These are phyloP conservation scores for Gigaspora rosea DNA, from an alignment of 192 early-diverging fungal genomes.

Conservation along the genomic window DNA sequence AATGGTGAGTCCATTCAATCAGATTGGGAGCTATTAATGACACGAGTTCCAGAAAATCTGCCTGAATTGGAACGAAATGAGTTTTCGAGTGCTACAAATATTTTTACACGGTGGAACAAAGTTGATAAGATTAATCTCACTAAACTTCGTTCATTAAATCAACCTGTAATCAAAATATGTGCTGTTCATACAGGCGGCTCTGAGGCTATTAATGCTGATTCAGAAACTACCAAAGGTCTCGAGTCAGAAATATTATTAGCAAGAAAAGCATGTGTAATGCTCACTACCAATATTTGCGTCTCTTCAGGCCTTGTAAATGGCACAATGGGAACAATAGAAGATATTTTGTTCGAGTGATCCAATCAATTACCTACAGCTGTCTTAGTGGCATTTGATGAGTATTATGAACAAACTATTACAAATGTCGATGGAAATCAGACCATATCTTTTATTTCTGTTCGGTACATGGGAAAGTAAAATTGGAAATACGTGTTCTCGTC, in stretches of 20 bases:
- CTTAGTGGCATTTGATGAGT: background rate
- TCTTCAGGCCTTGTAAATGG: background rate
- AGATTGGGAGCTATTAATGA: too few relatives aligned
- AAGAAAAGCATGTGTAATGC: background rate
- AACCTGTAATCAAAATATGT: too few relatives aligned
- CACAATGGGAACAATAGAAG: background rate
- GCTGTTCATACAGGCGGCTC: too few relatives aligned
- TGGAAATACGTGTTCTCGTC: background rate
- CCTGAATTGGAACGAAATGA: too few relatives aligned
- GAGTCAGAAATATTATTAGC: background rate
- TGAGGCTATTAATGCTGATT: background rate
- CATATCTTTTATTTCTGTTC: background rate
- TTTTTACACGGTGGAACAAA: too few relatives aligned
- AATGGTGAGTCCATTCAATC: too few relatives aligned
- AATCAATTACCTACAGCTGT: background rate
- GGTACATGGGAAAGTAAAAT: background rate
- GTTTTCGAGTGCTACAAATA: too few relatives aligned
- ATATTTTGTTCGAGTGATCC: background rate
- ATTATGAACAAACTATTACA: background rate
- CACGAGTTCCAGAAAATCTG: too few relatives aligned
- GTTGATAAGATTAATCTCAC: too few relatives aligned
- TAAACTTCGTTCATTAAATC: too few relatives aligned
- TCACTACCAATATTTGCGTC: background rate
- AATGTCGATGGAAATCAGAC: background rate
- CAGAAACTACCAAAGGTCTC: background rate